Conservation (phyloP, 139 green algal genomes). For the Micractinium sp. region DNA sequence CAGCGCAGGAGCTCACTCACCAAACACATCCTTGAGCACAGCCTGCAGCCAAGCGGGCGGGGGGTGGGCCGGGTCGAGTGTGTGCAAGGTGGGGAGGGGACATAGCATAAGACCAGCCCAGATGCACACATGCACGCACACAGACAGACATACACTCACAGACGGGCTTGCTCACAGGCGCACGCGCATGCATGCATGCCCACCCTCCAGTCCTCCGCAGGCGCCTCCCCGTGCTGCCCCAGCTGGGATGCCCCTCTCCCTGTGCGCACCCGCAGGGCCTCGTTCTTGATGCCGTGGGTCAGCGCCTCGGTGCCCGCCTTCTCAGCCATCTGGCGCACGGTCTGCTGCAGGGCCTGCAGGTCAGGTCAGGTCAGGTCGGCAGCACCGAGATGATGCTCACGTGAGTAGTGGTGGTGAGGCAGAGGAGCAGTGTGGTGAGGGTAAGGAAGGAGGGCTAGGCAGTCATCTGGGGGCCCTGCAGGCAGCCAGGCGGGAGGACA, state of each 20-base stretch:
- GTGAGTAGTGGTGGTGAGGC: not conserved
- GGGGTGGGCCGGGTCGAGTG: not conserved
- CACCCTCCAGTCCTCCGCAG: no score
- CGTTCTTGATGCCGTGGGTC: conserved; percentile 11
- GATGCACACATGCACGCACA: not conserved
- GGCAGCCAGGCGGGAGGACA: no score
- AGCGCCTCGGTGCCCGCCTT: conserved; percentile 12
- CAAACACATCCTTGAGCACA: no score
- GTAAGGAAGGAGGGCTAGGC: not conserved
- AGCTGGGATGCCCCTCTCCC: not conserved
- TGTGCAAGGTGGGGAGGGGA: no score
- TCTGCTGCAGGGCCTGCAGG: conserved; percentile 18
- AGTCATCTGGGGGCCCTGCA: not conserved
- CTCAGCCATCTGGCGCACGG: conserved; percentile 10
- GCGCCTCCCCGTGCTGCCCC: not conserved
- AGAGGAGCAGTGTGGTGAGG: not conserved
- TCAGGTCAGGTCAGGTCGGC: no score
- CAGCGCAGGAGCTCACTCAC: no score
- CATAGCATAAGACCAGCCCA: no score
- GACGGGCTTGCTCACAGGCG: no score
- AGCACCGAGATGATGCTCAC: no score
- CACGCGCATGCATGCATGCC: no score
- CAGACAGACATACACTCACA: not conserved
- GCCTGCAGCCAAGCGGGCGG: no score
- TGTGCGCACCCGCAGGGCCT: not conserved